Evolutionary conservation across 2,329 filamentous ascomycete genomes (phyloP), one percentile per base, ranked within the genome.

Genomic region (Alternaria arbusti): DNA sequence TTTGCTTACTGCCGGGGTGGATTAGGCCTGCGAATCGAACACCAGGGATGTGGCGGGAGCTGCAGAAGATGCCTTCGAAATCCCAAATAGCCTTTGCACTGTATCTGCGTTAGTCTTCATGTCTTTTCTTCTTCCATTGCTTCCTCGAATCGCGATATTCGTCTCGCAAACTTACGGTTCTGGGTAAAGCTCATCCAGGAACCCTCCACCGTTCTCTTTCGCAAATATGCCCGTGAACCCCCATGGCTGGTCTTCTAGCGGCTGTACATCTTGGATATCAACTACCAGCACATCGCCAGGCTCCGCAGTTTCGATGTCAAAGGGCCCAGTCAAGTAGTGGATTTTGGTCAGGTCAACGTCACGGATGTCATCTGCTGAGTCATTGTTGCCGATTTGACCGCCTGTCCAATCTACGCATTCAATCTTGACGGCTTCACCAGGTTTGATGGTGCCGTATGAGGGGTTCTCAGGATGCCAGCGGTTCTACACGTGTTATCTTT

Each of bases 381-480:
- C 94, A 69, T 95, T 91, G 81, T 97, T 97, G 59, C 87, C 86
- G 74, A 97, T 97, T 73, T 97, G 94, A 2, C 94, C 94, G 22
- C 75, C 76, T 0, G 81, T 83, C 75, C 93, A 96, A 82, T 96
- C 93, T 8, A 96, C 84, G 74, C 94, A 97, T 84, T 97, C 93
- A 69, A 97, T 97, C 81, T 96, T 97, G 69, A 97, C 94, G 0
- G 92, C 92, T 81, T 97, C 94, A 28, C 90, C 90, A 74, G 94
- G 89, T 72, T 91, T 89, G 74, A 97, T 93, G 1, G 86, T 88
- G 30, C 85, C 91, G 54, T 85, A 86, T 59, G 86, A 88, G 0
- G 94, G 94, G 55, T 92, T 90, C 69, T 97, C 94, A 36, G 94
- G 94, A 76, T 97, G 94, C 94, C 94, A 97, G 78, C 94, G 86